A percentile compares a stretch with the other conserved stretches of the same genome.
Conservation (phyloP, 345 rosid genomes). For the Eucalyptus curtisii region DNA sequence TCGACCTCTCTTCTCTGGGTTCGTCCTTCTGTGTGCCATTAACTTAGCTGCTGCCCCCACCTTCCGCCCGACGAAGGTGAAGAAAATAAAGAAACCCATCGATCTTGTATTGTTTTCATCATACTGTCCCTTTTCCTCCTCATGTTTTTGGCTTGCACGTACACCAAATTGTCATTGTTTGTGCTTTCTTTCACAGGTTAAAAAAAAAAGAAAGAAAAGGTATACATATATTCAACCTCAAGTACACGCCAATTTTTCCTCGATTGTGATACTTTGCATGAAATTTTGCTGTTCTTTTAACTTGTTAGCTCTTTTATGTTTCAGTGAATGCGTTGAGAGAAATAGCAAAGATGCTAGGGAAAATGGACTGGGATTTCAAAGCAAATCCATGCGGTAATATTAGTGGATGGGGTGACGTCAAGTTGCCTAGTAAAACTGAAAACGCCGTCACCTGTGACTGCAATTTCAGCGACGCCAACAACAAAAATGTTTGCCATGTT, state of each 20-base stretch:
- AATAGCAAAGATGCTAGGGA: too few relatives aligned
- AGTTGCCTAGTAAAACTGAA: accelerated
- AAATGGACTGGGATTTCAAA: too few relatives aligned
- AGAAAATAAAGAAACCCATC: background rate
- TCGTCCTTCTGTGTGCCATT: background rate
- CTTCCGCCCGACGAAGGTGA: background rate
- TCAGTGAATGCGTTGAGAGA: too few relatives aligned
- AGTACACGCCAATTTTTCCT: accelerated
- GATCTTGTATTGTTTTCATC: background rate
- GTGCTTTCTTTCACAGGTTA: background rate
- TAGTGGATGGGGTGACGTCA: too few relatives aligned
- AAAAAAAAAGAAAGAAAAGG: too few relatives aligned
- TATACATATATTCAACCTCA: too few relatives aligned
- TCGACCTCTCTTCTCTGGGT: background rate
- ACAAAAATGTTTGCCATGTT: too few relatives aligned
- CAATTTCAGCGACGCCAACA: accelerated
- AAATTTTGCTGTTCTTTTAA: too few relatives aligned
- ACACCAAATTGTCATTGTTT: accelerated
- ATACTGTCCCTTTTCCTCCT: background rate
- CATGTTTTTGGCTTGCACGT: accelerated
- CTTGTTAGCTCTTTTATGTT: too few relatives aligned
- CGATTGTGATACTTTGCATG: accelerated
- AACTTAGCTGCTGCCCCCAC: background rate
- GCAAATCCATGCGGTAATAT: too few relatives aligned
- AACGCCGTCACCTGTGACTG: too few relatives aligned